These are phyloP conservation scores for Acanthamoeba culbertsoni DNA, from an alignment of 208 protist species.

Conservation along the genomic window DNA sequence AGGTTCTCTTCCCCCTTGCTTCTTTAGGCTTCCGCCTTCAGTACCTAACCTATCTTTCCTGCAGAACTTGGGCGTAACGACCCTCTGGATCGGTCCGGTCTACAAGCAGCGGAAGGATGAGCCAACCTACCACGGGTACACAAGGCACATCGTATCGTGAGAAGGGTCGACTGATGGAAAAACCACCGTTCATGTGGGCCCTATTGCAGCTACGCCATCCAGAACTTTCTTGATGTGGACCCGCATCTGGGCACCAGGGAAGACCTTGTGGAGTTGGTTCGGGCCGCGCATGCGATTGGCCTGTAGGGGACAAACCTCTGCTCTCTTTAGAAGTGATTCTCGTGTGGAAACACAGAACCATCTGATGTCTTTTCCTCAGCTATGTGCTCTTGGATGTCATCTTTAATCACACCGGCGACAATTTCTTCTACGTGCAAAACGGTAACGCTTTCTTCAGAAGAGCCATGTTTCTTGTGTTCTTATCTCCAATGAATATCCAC, in stretches of 20 bases:
- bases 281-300: background rate
- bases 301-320: background rate
- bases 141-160: background rate
- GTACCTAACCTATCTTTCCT: background rate
- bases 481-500: too few relatives aligned
- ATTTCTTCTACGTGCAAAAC: background rate
- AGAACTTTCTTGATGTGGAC: background rate
- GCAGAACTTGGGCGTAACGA: background rate
- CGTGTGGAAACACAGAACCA: too few relatives aligned
- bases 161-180: too few relatives aligned
- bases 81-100: background rate
- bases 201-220: background rate
- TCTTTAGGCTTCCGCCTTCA: background rate
- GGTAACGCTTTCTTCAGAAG: background rate
- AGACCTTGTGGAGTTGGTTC: background rate
- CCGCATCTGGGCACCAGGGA: background rate
- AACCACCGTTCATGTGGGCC: too few relatives aligned
- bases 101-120: slow-evolving; percentile 6
- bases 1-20: background rate
- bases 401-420: slow-evolving; percentile 21
- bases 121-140: background rate
- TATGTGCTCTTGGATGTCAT: background rate
- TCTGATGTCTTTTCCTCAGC: background rate
- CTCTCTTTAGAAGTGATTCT: background rate
- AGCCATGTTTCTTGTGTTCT: too few relatives aligned